Percentiles rank a stretch among this genome's conserved stretches.
Conservation (phyloP, 176 grass and related monocot species). For the Juncus inflexus region DNA sequence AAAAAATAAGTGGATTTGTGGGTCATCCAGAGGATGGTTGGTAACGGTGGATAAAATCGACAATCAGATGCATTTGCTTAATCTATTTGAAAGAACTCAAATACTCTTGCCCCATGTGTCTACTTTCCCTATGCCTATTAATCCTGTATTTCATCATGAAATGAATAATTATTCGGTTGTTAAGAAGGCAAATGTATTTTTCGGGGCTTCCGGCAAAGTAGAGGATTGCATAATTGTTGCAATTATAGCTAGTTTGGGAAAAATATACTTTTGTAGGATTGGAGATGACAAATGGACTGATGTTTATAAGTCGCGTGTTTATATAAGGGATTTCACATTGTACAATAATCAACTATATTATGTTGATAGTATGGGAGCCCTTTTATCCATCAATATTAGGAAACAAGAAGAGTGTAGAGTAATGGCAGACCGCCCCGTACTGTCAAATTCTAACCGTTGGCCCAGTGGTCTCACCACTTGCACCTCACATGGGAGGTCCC, state of each 20-base stretch:
- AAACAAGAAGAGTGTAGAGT: background rate
- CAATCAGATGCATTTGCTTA: no score
- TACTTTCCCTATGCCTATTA: background rate
- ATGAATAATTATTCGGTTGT: background rate
- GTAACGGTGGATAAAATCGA: no score
- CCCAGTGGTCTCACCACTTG: no score
- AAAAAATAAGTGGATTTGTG: no score
- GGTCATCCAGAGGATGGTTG: no score
- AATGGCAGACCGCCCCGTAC: background rate
- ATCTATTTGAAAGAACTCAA: no score
- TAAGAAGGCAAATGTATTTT: background rate
- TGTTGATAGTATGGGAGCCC: background rate
- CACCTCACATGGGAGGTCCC: no score
- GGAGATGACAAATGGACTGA: background rate
- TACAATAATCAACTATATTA: background rate
- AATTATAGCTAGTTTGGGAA: background rate
- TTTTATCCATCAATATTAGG: background rate
- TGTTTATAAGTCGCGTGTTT: background rate
- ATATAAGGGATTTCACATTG: background rate
- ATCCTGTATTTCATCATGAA: background rate
- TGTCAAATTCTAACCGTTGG: background rate
- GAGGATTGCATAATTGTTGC: background rate
- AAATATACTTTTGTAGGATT: slow-evolving; percentile 12
- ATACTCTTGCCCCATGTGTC: background rate
- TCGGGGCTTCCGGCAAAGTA: background rate